These are phyloP conservation scores for Pyronema omphalodes DNA, from an alignment of 495 filamentous ascomycete genomes.

Conservation along the genomic window DNA sequence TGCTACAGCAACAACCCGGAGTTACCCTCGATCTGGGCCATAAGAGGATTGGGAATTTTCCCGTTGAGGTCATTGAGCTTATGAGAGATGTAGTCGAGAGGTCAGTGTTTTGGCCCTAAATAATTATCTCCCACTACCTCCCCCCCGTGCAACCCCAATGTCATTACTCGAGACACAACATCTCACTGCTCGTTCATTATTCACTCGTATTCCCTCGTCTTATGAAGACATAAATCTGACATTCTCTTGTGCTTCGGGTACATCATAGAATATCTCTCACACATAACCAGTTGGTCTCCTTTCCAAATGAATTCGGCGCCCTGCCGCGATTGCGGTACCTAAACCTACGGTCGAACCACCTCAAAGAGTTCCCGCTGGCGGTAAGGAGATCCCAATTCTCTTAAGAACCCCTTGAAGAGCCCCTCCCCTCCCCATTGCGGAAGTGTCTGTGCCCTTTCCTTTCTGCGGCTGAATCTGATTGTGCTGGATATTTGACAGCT, in stretches of 20 bases:
- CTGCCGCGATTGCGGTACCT: constrained; percentile 81
- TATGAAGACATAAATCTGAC: constrained; percentile 1
- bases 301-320: constrained; percentile 66
- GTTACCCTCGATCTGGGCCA: constrained; percentile 80
- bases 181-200: background rate
- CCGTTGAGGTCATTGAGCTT: constrained; percentile 76
- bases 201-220: background rate
- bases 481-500: constrained; percentile 23
- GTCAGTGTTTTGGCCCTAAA: constrained; percentile 30
- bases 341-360: constrained; percentile 76
- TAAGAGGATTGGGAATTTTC: constrained; percentile 59
- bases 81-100: constrained; percentile 86
- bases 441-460: constrained; percentile 6
- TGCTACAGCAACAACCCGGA: constrained; percentile 21
- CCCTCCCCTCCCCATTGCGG: background rate
- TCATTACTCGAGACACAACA: background rate
- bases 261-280: constrained; percentile 58
- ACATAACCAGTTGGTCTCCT: constrained; percentile 64
- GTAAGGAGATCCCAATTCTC: constrained; percentile 33
- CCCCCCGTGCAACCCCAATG: background rate
- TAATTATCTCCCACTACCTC: background rate
- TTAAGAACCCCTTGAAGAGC: background rate
- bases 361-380: constrained; percentile 69
- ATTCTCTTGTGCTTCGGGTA: background rate
- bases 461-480: constrained; percentile 4